Evolutionary conservation across 768 basidiomycete genomes (phyloP).

Genomic region (Kwoniella dejecticola): DNA sequence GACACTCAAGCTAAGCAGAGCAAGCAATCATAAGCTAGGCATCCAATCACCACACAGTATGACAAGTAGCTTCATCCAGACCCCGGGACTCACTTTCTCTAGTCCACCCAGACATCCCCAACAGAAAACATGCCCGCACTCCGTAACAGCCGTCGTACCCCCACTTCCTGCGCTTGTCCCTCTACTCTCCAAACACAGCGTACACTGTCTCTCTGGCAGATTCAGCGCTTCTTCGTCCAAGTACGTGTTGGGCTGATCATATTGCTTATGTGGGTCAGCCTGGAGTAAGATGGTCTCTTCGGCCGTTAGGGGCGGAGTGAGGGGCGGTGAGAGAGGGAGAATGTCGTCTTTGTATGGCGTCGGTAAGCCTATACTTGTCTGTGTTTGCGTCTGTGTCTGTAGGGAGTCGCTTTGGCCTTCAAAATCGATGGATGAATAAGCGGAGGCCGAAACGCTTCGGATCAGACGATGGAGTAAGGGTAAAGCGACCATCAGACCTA

Average conservation of each 20-base stretch:
- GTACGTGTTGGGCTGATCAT: slow-evolving; percentile 40
- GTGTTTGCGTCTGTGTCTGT: neutral
- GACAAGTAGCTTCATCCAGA: no score
- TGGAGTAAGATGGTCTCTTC: slow-evolving; percentile 29
- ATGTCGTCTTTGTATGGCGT: slow-evolving; percentile 13
- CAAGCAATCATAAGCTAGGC: no score
- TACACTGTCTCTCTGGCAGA: slow-evolving; percentile 47
- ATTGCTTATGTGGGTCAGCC: slow-evolving; percentile 4
- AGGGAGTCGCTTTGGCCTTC: neutral
- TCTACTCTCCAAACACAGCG: slow-evolving; percentile 50
- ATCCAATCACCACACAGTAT: no score
- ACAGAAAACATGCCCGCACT: slow-evolving; percentile 57
- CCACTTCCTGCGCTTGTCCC: slow-evolving; percentile 50
- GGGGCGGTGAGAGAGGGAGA: slow-evolving; percentile 20
- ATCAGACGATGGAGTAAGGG: slow-evolving; percentile 28
- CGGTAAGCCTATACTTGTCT: neutral
- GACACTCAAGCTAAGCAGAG: slow-evolving; percentile 51
- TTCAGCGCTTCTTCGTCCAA: slow-evolving; percentile 32
- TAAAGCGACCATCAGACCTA: slow-evolving; percentile 46
- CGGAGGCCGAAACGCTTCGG: neutral
- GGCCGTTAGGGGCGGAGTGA: slow-evolving; percentile 28
- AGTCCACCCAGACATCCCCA: slow-evolving; percentile 55
- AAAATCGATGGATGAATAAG: slow-evolving; percentile 4
- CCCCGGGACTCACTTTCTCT: slow-evolving; percentile 53
- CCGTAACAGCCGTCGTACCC: slow-evolving; percentile 52